These are phyloP conservation scores for Pisolithus microcarpus DNA, from an alignment of 768 basidiomycete species.

Conservation along the genomic window DNA sequence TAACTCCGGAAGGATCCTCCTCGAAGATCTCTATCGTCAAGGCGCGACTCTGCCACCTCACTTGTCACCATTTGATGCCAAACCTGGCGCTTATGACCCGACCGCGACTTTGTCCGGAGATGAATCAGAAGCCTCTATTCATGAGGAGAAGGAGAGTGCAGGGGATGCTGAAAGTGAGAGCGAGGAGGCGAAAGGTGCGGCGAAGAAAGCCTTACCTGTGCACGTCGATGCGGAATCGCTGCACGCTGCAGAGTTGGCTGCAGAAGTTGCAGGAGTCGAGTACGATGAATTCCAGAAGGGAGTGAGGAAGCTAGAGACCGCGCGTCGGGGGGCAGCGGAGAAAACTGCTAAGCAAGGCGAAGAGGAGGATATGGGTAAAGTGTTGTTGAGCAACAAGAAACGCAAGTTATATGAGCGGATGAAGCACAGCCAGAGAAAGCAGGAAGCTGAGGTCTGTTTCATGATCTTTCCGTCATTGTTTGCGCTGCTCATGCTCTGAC, in stretches of 20 bases:
- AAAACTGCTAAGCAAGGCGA: conserved; percentile 28
- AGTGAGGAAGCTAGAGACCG: conserved; percentile 53
- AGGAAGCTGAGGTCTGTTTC: conserved; percentile 64
- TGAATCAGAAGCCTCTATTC: conserved; percentile 20
- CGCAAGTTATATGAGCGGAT: conserved; percentile 90
- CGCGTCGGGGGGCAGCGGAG: conserved; percentile 23
- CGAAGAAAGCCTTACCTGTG: conserved; percentile 25
- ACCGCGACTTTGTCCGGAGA: conserved; percentile 25
- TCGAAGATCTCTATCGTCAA: conserved; percentile 81
- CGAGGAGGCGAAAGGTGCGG: conserved; percentile 24
- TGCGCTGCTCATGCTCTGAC: conserved; percentile 8
- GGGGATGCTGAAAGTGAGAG: conserved; percentile 22
- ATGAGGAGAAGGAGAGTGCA: conserved; percentile 19
- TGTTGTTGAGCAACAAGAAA: conserved; percentile 96
- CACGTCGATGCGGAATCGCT: conserved; percentile 56
- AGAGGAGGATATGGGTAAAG: conserved; percentile 91
- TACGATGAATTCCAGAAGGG: conserved; percentile 73
- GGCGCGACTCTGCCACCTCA: conserved; percentile 88
- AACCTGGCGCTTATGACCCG: conserved; percentile 70
- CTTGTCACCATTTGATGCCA: conserved; percentile 89
- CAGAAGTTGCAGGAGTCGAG: conserved; percentile 82
- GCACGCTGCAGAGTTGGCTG: conserved; percentile 84
- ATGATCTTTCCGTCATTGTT: not conserved
- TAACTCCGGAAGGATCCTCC: conserved; percentile 76
- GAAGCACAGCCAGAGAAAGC: conserved; percentile 78